These are phyloP conservation scores for Otatea glauca DNA, from an alignment of 176 grass and related monocot genomes.

Conservation along the genomic window DNA sequence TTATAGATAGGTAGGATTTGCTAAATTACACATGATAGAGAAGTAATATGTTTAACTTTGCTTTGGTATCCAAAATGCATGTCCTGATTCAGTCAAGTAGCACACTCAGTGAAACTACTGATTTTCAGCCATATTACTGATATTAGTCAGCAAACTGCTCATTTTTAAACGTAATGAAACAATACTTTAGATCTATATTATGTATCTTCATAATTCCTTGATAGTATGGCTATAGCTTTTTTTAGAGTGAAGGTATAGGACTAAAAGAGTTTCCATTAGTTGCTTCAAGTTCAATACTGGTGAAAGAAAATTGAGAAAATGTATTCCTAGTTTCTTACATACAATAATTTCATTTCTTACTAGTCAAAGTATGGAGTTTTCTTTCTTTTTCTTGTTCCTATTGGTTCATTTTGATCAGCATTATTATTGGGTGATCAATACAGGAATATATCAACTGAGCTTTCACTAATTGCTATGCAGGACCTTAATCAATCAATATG, in stretches of 20 bases:
- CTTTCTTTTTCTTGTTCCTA: not conserved
- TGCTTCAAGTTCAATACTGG: not conserved
- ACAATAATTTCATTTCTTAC: conserved; percentile 19
- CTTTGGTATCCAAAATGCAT: not conserved
- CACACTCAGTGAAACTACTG: not conserved
- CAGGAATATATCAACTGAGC: not conserved
- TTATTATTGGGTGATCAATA: conserved; percentile 10
- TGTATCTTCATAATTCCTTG: conserved; percentile 28
- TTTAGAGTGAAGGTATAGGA: not conserved
- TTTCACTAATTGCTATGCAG: conserved; percentile 50
- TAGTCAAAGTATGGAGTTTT: not conserved
- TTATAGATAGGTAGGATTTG: not conserved
- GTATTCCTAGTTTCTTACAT: conserved; percentile 15
- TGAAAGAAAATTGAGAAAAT: conserved; percentile 1
- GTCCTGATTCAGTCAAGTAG: not conserved
- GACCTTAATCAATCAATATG: conserved; percentile 65
- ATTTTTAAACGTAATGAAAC: conserved; percentile 15
- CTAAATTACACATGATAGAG: not conserved
- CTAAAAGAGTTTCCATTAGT: not conserved
- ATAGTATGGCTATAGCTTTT: not conserved
- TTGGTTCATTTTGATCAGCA: conserved; percentile 21
- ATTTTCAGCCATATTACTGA: not conserved
- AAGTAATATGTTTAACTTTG: conserved; percentile 7
- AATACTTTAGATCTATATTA: not conserved
- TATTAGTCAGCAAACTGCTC: not conserved